phyloP scores from a whole-genome alignment of 1,139 yeast genomes.

The Pichia sp. region DNA sequence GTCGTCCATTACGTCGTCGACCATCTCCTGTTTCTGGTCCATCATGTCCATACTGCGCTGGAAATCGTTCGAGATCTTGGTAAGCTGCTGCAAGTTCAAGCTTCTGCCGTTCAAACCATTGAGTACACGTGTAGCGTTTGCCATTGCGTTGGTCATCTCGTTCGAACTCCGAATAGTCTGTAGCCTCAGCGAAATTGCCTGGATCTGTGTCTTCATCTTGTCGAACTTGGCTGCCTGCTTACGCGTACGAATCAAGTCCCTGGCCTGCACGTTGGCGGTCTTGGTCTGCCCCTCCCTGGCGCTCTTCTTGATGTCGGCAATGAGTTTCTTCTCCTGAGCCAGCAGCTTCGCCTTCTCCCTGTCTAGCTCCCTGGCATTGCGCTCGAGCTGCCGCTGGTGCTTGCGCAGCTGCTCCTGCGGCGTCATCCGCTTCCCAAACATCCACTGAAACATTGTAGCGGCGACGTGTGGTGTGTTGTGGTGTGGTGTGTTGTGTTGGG shows the following conservation, averaged over 20 bases:
- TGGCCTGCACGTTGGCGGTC: slow-evolving; percentile 91
- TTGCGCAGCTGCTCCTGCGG: slow-evolving; percentile 91
- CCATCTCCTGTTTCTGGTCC: slow-evolving; percentile 98
- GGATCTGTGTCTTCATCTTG: slow-evolving; percentile 90
- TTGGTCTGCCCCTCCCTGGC: slow-evolving; percentile 86
- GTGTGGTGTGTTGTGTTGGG: no score
- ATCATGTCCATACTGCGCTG: slow-evolving; percentile 89
- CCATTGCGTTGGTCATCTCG: slow-evolving; percentile 93
- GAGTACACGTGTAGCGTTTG: slow-evolving; percentile 84
- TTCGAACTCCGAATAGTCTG: slow-evolving; percentile 88
- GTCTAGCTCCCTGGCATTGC: slow-evolving; percentile 87
- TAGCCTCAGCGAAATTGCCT: slow-evolving; percentile 84
- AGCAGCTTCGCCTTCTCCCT: slow-evolving; percentile 83
- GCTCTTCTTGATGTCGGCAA: slow-evolving; percentile 78
- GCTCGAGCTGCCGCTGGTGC: slow-evolving; percentile 90
- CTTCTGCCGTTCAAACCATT: slow-evolving; percentile 73
- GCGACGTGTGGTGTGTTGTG: no score
- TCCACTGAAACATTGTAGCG: slow-evolving; percentile 77
- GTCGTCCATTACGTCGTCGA: slow-evolving; percentile 97
- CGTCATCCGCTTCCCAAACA: slow-evolving; percentile 85
- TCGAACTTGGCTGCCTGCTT: slow-evolving; percentile 72
- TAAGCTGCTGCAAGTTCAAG: slow-evolving; percentile 85
- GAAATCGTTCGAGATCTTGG: slow-evolving; percentile 89
- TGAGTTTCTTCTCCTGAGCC: slow-evolving; percentile 81
- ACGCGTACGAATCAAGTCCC: slow-evolving; percentile 85